Evolutionary conservation across 805 yeast genomes (phyloP).

Genomic region (Barnettozyma vustinii): DNA sequence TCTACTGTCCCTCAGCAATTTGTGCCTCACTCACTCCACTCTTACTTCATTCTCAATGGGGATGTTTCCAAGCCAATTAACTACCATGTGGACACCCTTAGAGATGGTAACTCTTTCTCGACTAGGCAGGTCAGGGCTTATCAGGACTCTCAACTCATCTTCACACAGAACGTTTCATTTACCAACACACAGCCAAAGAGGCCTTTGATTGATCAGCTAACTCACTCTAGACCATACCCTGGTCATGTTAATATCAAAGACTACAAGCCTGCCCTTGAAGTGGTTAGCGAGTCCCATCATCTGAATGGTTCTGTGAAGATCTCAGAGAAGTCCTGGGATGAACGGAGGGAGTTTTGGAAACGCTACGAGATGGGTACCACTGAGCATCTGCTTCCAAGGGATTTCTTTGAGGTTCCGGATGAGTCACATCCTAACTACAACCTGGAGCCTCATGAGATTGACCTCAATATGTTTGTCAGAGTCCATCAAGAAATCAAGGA

Average conservation of each 20-base stretch:
- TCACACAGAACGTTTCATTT: conserved; percentile 41
- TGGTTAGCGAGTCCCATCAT: conserved; percentile 6
- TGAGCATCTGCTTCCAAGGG: conserved; percentile 31
- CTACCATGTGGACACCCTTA: conserved; percentile 48
- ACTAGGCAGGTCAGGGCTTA: conserved; percentile 49
- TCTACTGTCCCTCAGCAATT: conserved; percentile 41
- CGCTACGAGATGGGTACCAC: conserved; percentile 22
- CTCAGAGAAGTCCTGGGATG: neutral
- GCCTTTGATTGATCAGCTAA: conserved; percentile 8
- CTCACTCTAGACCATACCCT: conserved; percentile 16
- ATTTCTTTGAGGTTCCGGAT: conserved; percentile 25
- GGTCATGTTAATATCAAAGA: conserved; percentile 11
- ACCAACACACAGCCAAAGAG: conserved; percentile 10
- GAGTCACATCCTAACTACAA: conserved; percentile 12
- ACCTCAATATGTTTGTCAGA: conserved; percentile 13
- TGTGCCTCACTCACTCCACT: conserved; percentile 57
- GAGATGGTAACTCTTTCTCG: conserved; percentile 47
- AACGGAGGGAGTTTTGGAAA: conserved; percentile 1
- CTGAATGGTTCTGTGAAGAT: neutral
- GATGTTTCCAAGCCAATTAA: conserved; percentile 38
- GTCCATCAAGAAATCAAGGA: conserved; percentile 16
- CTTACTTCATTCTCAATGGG: conserved; percentile 57
- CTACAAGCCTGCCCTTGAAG: conserved; percentile 11
- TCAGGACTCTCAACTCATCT: conserved; percentile 48
- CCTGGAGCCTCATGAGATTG: conserved; percentile 18